A percentile compares a stretch with the other conserved stretches of the same genome.
These are phyloP conservation scores for Emergomyces pasteurianus DNA, from an alignment of 2,329 filamentous ascomycete genomes.

Conservation along the genomic window DNA sequence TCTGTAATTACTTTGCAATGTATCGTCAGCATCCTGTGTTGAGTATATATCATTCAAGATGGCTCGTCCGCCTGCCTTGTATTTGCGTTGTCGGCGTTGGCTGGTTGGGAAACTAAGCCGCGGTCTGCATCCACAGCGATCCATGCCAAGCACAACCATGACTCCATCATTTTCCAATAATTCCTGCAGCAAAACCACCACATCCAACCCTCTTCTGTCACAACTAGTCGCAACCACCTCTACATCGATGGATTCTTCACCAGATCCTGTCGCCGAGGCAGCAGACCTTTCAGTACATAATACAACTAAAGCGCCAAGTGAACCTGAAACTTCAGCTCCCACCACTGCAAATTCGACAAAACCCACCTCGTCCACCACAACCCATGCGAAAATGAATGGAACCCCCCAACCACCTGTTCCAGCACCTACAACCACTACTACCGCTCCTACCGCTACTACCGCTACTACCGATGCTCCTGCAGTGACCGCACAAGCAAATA, in stretches of 20 bases:
- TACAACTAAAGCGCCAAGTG: neutral
- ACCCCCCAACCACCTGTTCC: constrained; percentile 5
- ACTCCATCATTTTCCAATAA: constrained; percentile 1
- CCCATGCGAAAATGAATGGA: neutral
- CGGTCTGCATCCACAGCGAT: neutral
- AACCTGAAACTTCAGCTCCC: neutral
- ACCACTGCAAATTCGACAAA: neutral
- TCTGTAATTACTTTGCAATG: neutral
- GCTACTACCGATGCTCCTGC: constrained; percentile 7
- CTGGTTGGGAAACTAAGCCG: neutral
- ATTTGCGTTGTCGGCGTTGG: neutral
- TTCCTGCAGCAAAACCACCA: neutral
- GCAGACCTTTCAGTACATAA: neutral
- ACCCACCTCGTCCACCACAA: neutral
- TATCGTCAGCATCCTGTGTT: neutral
- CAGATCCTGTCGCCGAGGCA: neutral
- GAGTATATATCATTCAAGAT: neutral
- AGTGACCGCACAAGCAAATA: neutral
- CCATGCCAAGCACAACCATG: neutral
- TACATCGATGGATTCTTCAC: constrained; percentile 4
- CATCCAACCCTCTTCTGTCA: neutral
- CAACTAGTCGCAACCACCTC: neutral
- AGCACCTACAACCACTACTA: neutral
- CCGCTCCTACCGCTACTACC: constrained; percentile 3
- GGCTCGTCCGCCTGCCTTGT: neutral